phyloP scores from a whole-genome alignment of 1,139 yeast genomes.

The Candida sojae region DNA sequence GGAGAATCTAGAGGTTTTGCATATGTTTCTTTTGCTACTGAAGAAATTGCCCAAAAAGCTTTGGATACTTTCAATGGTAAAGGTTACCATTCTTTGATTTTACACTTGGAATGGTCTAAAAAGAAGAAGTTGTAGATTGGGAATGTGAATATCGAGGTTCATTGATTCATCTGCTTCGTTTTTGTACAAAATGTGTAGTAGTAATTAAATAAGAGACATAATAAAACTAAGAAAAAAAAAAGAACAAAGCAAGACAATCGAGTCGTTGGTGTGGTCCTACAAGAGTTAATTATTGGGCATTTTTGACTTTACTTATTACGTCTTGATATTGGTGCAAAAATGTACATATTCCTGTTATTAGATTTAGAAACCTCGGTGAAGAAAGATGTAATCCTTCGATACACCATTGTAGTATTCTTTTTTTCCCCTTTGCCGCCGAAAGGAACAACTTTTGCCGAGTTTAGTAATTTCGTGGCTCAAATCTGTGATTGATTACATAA shows the following conservation, averaged over 20 bases:
- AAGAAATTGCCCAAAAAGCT: slow-evolving; percentile 74
- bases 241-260: neutral
- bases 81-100: slow-evolving; percentile 90
- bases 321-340: no score
- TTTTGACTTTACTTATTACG: no score
- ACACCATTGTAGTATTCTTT: no score
- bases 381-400: no score
- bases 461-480: no score
- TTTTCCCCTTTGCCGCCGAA: no score
- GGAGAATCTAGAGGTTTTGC: slow-evolving; percentile 97
- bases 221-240: neutral
- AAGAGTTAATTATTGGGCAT: no score
- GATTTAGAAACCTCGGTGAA: no score
- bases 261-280: no score
- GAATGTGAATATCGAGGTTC: neutral
- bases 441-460: no score
- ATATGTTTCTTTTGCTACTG: slow-evolving; percentile 81
- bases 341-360: no score
- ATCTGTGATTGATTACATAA: no score
- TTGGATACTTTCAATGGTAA: slow-evolving; percentile 80
- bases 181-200: neutral
- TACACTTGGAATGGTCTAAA: slow-evolving; percentile 71
- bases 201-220: neutral
- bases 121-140: slow-evolving; percentile 25
- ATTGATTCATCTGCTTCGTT: neutral